Evolutionary conservation across 306 rosid species (phyloP), one percentile per base, ranked within the genome.

Genomic region (Fragaria nilgerrensis): DNA sequence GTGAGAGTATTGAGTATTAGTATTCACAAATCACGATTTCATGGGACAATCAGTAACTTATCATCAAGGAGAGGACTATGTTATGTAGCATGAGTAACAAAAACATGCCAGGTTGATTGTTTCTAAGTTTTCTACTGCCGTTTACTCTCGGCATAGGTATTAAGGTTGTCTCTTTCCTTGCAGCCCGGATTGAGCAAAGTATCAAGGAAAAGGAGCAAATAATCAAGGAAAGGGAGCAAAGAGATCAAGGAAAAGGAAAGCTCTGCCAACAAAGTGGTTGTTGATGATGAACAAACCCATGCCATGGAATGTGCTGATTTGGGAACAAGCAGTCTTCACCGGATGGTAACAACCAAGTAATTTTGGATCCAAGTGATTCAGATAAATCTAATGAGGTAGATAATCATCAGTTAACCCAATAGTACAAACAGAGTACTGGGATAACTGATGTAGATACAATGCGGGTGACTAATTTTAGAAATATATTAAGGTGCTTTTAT

Each of bases 111-210:
- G 7, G 23, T 66, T 36, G 48, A 66, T 37, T 66, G 48, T 22
- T 66, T 25, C 48, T 36, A 19, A 49, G 5, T 23, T 59, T 72
- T 22, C 65, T n/a, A 53, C 7, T 52, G 32, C 34, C 7, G 16
- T 73, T 27, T 50, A 53, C 36, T 10, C 22, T 73, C 3, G 9
- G 37, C 22, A 58, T 41, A 27, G 37, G 9, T 44, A 15, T 48
- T 6, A 52, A 25, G n/a, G 13, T 10, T 59, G 36, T 1, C 20
- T 78, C 23, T 23, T 70, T 23, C 45, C 72, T 41, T 47, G 66
- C 75, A 83, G 83, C 80, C 77, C 59, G 70, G 53, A 44, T 79
- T 16, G 81, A 83, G 55, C 83, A 79, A 75, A 83, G 86, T 34
- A 79, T 75, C 50, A 79, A 37, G 77, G 78, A 52, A 47, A 83